Base-by-base conservation (phyloP, 23 red algal genomes). In the Gracilaria caudata region DNA sequence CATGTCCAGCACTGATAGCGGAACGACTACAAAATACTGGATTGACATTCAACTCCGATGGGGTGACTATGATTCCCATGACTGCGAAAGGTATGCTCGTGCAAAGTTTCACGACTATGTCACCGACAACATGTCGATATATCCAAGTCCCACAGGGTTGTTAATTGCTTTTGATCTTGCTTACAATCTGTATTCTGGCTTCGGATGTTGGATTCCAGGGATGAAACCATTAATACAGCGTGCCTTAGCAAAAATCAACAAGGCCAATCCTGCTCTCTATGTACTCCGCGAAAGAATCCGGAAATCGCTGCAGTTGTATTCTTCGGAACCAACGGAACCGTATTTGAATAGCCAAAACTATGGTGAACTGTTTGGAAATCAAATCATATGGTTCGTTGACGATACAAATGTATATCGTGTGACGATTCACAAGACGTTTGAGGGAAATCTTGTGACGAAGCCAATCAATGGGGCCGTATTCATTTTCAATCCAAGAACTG, bases 31-130 rank as follows among this genome's bases (percentile, higher is more conserved):
- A 46, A 95, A 94, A 33, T 99, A 95, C 40, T 99, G 97, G 97
- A 87, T 99, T 56, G 97, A 99, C 75, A 90, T 99, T 24, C 97
- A 99, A 78, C 77, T 99, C 21, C 37, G 93, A 33, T 99, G 97
- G 97, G 97, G 97, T 57, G 97, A 99, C 58, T 95, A 85, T n/a
- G 97, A 99, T 78, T 92, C 87, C 29, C 97, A 99, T 78, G 97
- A 99, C 60, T 79, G 80, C 38, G 97, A 92, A 47, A 59, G 88
- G 10, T 99, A 99, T 79, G 79, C 92, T 14, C 72, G 92, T 21
- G 85, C 90, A 33, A 99, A 99, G 56, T 95, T 92, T 90, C 89
- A 92, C 23, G 97, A 95, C 33, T 99, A 99, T 68, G 89, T 94
- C 37, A 92, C 92, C 7, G 97, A 92, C 25, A 92, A 81, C 46